Evolutionary conservation across 2,329 filamentous ascomycete species (phyloP).

Genomic region (Daldinia eschscholtzii): DNA sequence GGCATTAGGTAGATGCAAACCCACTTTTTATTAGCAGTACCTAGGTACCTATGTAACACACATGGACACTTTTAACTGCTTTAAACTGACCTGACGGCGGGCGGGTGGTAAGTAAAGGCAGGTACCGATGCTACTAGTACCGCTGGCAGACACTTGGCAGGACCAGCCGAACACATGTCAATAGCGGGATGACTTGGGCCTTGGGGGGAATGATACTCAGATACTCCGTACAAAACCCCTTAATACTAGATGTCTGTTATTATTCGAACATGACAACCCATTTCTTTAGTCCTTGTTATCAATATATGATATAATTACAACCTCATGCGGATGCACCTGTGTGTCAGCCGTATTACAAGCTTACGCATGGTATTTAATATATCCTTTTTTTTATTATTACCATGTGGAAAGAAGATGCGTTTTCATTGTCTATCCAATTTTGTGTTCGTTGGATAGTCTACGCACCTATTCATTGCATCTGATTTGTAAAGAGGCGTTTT

Average conservation of each 20-base stretch:
- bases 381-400: not conserved
- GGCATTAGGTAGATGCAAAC: not conserved
- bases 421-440: not conserved
- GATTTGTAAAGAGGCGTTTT: not conserved
- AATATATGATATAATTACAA: constrained; percentile 13
- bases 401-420: not conserved
- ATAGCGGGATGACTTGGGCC: not conserved
- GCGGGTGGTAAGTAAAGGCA: constrained; percentile 1
- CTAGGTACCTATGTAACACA: not conserved
- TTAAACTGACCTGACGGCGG: not conserved
- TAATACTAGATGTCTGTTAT: not conserved
- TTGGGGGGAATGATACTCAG: not conserved
- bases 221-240: constrained; percentile 6
- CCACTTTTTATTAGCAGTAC: constrained; percentile 7
- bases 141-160: constrained; percentile 15
- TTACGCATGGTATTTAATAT: constrained; percentile 3
- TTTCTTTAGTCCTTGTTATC: constrained; percentile 3
- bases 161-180: not conserved
- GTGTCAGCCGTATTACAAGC: constrained; percentile 10
- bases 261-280: constrained; percentile 4
- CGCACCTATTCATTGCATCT: not conserved
- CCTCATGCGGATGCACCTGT: constrained; percentile 10
- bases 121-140: constrained; percentile 10
- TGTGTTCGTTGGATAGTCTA: not conserved
- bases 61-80: not conserved